These are phyloP conservation scores for Aquilaria sinensis DNA, from an alignment of 345 rosid species.

Conservation along the genomic window DNA sequence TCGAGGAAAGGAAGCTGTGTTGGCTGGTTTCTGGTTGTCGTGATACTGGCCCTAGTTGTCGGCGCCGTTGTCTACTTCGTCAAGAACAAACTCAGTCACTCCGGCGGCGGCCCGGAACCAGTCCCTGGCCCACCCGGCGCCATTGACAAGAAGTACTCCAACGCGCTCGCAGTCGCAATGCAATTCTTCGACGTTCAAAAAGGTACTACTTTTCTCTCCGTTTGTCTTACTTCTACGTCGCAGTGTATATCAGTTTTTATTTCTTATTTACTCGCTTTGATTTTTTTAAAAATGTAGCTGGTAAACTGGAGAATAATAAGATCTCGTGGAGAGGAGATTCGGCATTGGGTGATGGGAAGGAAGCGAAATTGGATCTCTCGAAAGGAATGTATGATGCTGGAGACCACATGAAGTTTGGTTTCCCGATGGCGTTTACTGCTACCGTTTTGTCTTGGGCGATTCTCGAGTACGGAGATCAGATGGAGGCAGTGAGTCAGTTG, in stretches of 20 bases:
- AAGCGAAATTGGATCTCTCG: constrained; percentile 54
- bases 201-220: constrained; percentile 29
- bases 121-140: constrained; percentile 86
- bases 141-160: constrained; percentile 62
- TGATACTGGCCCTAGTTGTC: constrained; percentile 40
- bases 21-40: constrained; percentile 64
- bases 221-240: neutral
- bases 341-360: constrained; percentile 69
- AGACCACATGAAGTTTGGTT: constrained; percentile 89
- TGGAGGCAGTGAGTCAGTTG: constrained; percentile 60
- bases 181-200: constrained; percentile 93
- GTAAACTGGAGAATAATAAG: constrained; percentile 51
- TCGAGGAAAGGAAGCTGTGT: constrained; percentile 50
- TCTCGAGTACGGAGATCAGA: constrained; percentile 95
- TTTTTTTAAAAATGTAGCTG: constrained; percentile 48
- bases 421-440: constrained; percentile 94
- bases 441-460: constrained; percentile 88
- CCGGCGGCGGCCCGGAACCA: constrained; percentile 19
- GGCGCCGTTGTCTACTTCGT: constrained; percentile 55
- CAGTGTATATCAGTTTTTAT: neutral
- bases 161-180: constrained; percentile 71
- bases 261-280: neutral
- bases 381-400: constrained; percentile 97
- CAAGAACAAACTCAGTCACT: constrained; percentile 39
- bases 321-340: constrained; percentile 96